A percentile compares a stretch with the other conserved stretches of the same genome.
phyloP scores from a whole-genome alignment of 2,329 filamentous ascomycete species.

The Epichloe coenophiala region DNA sequence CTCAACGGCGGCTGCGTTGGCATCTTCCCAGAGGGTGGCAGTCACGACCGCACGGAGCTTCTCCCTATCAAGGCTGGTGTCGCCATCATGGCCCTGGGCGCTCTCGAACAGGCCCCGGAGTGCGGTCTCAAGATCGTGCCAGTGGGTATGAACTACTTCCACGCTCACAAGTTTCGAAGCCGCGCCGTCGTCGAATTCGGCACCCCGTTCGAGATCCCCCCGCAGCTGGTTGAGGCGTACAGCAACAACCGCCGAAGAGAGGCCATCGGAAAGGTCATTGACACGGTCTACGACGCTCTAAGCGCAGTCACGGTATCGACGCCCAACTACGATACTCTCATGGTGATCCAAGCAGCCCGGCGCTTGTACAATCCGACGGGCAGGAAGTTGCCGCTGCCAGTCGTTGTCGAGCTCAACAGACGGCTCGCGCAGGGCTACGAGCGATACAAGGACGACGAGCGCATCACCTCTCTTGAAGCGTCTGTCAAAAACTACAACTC shows the following conservation, averaged over 20 bases:
- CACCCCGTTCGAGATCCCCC: slow-evolving; percentile 73
- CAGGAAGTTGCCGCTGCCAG: slow-evolving; percentile 82
- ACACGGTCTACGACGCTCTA: slow-evolving; percentile 74
- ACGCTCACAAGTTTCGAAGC: slow-evolving; percentile 95
- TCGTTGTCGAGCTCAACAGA: slow-evolving; percentile 88
- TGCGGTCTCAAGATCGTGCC: slow-evolving; percentile 91
- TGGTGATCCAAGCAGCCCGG: slow-evolving; percentile 90
- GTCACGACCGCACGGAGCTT: slow-evolving; percentile 84
- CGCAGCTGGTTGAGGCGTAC: slow-evolving; percentile 74
- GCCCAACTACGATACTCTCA: slow-evolving; percentile 90
- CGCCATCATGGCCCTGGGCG: slow-evolving; percentile 92
- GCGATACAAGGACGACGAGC: slow-evolving; percentile 79
- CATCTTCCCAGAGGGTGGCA: slow-evolving; percentile 94
- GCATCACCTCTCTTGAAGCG: slow-evolving; percentile 62
- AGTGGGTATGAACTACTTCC: slow-evolving; percentile 98
- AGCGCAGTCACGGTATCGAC: slow-evolving; percentile 82
- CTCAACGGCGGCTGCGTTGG: slow-evolving; percentile 78
- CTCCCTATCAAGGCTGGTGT: slow-evolving; percentile 91
- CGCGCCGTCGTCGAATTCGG: slow-evolving; percentile 94
- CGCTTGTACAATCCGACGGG: slow-evolving; percentile 88
- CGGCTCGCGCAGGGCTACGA: slow-evolving; percentile 84
- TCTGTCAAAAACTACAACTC: slow-evolving; percentile 77
- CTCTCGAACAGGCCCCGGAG: slow-evolving; percentile 70
- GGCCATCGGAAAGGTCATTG: slow-evolving; percentile 72
- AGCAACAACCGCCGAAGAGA: slow-evolving; percentile 71